Evolutionary conservation across 1,284 basidiomycete genomes (phyloP), one percentile per base, ranked within the genome.

Genomic region (Agroathelia rolfsii): DNA sequence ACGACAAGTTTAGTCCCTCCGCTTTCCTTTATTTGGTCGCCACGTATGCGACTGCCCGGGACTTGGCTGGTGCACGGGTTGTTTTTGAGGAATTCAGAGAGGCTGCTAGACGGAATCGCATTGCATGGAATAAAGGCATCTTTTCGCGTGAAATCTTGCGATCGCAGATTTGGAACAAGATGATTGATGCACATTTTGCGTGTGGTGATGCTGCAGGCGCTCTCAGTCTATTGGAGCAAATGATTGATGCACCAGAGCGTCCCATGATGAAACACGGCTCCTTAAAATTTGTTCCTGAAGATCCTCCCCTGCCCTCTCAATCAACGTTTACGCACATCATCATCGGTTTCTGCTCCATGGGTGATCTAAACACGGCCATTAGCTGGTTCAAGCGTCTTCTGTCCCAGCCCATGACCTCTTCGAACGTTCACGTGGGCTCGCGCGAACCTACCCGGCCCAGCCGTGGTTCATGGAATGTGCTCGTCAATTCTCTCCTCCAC

Each of bases 111-210:
- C 50, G 54, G 0, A 62, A 61, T 3, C 53, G 51, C 3, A 41
- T 73, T 4, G 34, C 43, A 24, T 56, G 53, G 49, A 40, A 36
- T 22, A 42, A 12, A 14, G 13, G 10, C 23, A 9, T 3, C 39
- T 36, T 19, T 29, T 28, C 16, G 45, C 45, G 24, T 52, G 51
- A 9, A 42, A 46, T 35, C 0, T 45, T 50, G 2, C 63, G 68
- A 34, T 56, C 75, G 18, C 45, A 59, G 21, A 63, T 85, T 2
- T 92, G 76, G 75, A 77, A 78, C 41, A 59, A 67, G 41, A 84
- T 92, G 73, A 72, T 94, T 34, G 62, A 72, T 27, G 72, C 76
- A 0, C 79, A 85, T 55, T 83, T 94, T 61, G 64, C 60, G 12
- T 69, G 64, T 20, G 76, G 76, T 4, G 62, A 77, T 37, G 62